Conservation (phyloP, 345 rosid species). For the Tarenaya hassleriana region DNA sequence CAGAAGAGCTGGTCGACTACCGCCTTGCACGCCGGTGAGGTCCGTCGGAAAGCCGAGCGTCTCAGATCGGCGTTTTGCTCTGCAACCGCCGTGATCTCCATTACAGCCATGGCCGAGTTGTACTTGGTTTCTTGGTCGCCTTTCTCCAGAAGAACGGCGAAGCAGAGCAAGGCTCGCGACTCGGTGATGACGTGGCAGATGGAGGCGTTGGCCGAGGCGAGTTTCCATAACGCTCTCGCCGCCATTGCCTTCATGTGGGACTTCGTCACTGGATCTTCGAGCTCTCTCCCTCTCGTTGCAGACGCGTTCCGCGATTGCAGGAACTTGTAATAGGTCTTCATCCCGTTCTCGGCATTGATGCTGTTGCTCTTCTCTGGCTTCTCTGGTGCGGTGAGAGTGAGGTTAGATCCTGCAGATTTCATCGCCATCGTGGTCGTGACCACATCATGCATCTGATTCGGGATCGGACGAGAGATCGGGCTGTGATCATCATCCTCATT, state of each 20-base stretch:
- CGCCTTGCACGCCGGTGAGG: conserved; percentile 79
- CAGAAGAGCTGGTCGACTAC: conserved; percentile 68
- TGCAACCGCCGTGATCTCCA: conserved; percentile 88
- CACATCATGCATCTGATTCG: conserved; percentile 34
- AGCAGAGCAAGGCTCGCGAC: conserved; percentile 88
- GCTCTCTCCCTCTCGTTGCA: conserved; percentile 67
- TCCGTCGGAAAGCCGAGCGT: conserved; percentile 88
- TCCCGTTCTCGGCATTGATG: conserved; percentile 22
- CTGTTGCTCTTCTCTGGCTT: too few relatives aligned
- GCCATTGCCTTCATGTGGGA: conserved; percentile 86
- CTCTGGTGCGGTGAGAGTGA: too few relatives aligned
- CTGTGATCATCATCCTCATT: conserved; percentile 32
- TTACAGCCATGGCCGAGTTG: conserved; percentile 88
- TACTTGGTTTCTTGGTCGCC: conserved; percentile 59
- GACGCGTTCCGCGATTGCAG: conserved; percentile 47
- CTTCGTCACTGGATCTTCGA: conserved; percentile 77
- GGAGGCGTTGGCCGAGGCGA: conserved; percentile 60
- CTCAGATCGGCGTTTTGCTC: conserved; percentile 72
- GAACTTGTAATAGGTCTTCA: conserved; percentile 32
- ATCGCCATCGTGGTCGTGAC: conserved; percentile 61
- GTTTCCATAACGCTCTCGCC: conserved; percentile 84
- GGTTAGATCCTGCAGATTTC: too few relatives aligned
- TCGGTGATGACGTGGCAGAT: conserved; percentile 86
- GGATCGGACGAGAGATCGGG: conserved; percentile 38
- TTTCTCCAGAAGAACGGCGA: conserved; percentile 71